These are phyloP conservation scores for Paxillus rubicundulus DNA, from an alignment of 768 basidiomycete species.

Conservation along the genomic window DNA sequence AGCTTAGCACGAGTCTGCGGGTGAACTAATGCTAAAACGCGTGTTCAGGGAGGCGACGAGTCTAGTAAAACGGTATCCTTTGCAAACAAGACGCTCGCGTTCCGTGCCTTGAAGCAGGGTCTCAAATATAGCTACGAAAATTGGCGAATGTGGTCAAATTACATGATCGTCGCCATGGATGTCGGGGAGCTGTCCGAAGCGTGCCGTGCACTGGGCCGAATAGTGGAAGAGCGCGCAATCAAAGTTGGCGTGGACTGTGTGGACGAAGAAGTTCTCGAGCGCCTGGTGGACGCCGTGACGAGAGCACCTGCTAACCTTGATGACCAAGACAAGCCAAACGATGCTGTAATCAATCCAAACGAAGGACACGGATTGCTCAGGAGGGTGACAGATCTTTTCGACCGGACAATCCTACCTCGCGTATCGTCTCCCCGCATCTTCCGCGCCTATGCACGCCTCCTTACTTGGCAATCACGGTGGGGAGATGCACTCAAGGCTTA, in stretches of 20 bases:
- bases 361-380: constrained; percentile 65
- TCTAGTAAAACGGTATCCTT: constrained; percentile 46
- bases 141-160: constrained; percentile 99
- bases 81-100: constrained; percentile 82
- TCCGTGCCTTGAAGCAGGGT: constrained; percentile 89
- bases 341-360: constrained; percentile 46
- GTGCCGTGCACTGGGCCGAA: constrained; percentile 74
- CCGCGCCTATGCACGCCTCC: constrained; percentile 77
- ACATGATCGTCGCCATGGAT: constrained; percentile 90
- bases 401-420: constrained; percentile 75
- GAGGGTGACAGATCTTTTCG: constrained; percentile 71
- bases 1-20: constrained; percentile 3
- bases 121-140: constrained; percentile 82
- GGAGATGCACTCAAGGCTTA: constrained; percentile 78
- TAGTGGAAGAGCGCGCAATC: constrained; percentile 58
- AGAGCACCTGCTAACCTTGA: constrained; percentile 43
- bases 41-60: constrained; percentile 22
- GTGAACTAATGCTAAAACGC: constrained; percentile 12
- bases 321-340: constrained; percentile 25
- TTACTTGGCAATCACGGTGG: constrained; percentile 71
- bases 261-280: constrained; percentile 86
- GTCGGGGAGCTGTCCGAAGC: constrained; percentile 91
- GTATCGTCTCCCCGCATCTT: constrained; percentile 78
- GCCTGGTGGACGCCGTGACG: constrained; percentile 85
- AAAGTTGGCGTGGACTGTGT: constrained; percentile 55